Evolutionary conservation across 148 eudicot species (phyloP).

Genomic region (Diospyros kaki): DNA sequence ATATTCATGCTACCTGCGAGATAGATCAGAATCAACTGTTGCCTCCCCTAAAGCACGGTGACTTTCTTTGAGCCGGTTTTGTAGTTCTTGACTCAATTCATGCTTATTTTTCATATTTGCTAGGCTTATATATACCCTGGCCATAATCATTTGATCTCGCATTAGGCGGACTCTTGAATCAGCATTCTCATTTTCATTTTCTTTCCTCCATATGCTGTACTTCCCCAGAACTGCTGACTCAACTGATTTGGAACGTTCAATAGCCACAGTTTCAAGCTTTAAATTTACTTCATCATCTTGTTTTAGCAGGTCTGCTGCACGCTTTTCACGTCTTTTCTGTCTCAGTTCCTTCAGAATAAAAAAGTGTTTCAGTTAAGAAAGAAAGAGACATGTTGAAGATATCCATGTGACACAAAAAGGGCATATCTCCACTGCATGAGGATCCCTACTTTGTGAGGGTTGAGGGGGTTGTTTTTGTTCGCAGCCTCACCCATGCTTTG

Average conservation of each 20-base stretch:
- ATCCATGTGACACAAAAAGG: no score
- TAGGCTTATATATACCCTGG: conserved; percentile 77
- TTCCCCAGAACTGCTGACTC: conserved; percentile 94
- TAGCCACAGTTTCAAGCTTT: conserved; percentile 94
- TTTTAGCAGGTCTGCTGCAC: conserved; percentile 70
- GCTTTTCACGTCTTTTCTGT: conserved; percentile 75
- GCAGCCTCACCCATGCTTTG: no score
- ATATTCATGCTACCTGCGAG: conserved; percentile 48
- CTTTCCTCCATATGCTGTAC: conserved; percentile 91
- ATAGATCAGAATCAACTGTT: conserved; percentile 68
- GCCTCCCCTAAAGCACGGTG: conserved; percentile 90
- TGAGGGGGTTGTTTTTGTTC: no score
- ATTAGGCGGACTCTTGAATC: conserved; percentile 84
- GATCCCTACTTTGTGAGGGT: no score
- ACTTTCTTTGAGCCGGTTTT: conserved; percentile 78
- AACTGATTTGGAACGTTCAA: conserved; percentile 88
- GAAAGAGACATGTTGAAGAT: not conserved
- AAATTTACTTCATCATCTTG: conserved; percentile 74
- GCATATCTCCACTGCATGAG: no score
- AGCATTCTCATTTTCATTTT: conserved; percentile 78
- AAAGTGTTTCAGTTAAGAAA: not conserved
- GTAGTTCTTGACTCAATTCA: conserved; percentile 71
- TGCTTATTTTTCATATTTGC: conserved; percentile 73
- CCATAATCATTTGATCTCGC: conserved; percentile 96
- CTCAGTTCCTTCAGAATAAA: conserved; percentile 58